These are phyloP conservation scores for Pseudogymnoascus pannorum DNA, from an alignment of 2,329 filamentous ascomycete species.

Conservation along the genomic window DNA sequence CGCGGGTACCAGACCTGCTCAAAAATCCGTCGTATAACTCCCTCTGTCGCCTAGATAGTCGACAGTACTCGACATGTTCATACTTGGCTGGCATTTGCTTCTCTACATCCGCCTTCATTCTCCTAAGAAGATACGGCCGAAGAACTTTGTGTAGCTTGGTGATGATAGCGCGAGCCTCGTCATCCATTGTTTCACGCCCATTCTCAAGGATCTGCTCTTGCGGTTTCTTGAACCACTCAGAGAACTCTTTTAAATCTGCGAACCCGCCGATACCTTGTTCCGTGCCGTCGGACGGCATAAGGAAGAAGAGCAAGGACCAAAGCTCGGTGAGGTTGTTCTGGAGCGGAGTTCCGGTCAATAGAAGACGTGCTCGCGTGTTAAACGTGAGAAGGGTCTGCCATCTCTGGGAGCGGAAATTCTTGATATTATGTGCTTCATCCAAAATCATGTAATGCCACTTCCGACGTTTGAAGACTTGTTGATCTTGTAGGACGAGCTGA, in stretches of 20 bases:
- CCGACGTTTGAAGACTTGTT: slow-evolving; percentile 85
- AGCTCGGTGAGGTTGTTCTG: slow-evolving; percentile 96
- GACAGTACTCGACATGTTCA: slow-evolving; percentile 93
- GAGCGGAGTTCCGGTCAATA: slow-evolving; percentile 88
- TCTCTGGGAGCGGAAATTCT: slow-evolving; percentile 95
- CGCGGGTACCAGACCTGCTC: slow-evolving; percentile 79
- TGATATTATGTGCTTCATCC: slow-evolving; percentile 98
- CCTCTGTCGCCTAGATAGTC: slow-evolving; percentile 87
- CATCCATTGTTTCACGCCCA: slow-evolving; percentile 86
- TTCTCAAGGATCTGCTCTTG: slow-evolving; percentile 95
- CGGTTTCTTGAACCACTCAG: slow-evolving; percentile 90
- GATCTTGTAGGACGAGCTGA: slow-evolving; percentile 89
- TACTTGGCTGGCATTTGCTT: slow-evolving; percentile 99
- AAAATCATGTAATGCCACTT: slow-evolving; percentile 98
- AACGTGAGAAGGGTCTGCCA: slow-evolving; percentile 95
- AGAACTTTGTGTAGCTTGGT: slow-evolving; percentile 90
- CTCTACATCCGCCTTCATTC: slow-evolving; percentile 93
- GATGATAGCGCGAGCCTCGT: slow-evolving; percentile 86
- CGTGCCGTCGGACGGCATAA: slow-evolving; percentile 75
- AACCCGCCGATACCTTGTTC: slow-evolving; percentile 81
- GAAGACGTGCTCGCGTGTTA: slow-evolving; percentile 77
- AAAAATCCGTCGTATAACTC: slow-evolving; percentile 97
- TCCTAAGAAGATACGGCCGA: slow-evolving; percentile 81
- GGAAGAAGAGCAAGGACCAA: slow-evolving; percentile 93
- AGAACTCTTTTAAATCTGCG: slow-evolving; percentile 90